Percentiles rank a stretch among this genome's conserved stretches.
phyloP scores from a whole-genome alignment of 805 yeast genomes.

The Ogataea neopini region DNA sequence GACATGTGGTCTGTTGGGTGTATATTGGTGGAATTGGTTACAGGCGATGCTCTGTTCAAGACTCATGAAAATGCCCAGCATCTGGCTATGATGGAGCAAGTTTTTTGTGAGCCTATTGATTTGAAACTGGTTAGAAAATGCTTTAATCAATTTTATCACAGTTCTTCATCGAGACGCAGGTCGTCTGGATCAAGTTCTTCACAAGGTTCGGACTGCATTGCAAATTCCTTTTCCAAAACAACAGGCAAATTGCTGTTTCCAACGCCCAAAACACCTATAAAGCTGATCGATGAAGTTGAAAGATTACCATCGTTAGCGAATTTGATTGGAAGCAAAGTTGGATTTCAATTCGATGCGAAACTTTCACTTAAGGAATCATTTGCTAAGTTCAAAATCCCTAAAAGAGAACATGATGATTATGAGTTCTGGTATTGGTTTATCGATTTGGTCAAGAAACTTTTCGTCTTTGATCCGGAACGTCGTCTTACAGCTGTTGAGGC shows the following conservation, averaged over 20 bases:
- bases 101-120: slow-evolving; percentile 58
- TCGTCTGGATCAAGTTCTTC: slow-evolving; percentile 10
- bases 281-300: slow-evolving; percentile 40
- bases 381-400: slow-evolving; percentile 22
- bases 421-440: slow-evolving; percentile 80
- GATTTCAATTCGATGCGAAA: slow-evolving; percentile 28
- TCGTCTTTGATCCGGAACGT: slow-evolving; percentile 51
- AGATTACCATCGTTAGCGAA: slow-evolving; percentile 30
- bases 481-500: slow-evolving; percentile 57
- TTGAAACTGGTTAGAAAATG: slow-evolving; percentile 35
- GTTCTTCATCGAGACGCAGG: slow-evolving; percentile 20
- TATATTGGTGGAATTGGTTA: slow-evolving; percentile 82
- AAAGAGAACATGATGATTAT: slow-evolving; percentile 60
- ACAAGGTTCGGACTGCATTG: slow-evolving; percentile 25
- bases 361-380: slow-evolving; percentile 29
- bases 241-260: slow-evolving; percentile 39
- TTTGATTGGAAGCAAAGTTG: slow-evolving; percentile 33
- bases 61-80: slow-evolving; percentile 96
- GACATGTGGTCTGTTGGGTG: slow-evolving; percentile 98
- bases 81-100: slow-evolving; percentile 89
- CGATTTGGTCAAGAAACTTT: slow-evolving; percentile 50
- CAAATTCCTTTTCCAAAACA: slow-evolving; percentile 32
- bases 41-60: slow-evolving; percentile 92
- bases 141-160: slow-evolving; percentile 26
- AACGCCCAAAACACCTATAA: slow-evolving; percentile 34